These are phyloP conservation scores for Graphilbum sp. DNA, from an alignment of 2,329 filamentous ascomycete genomes.

Conservation along the genomic window DNA sequence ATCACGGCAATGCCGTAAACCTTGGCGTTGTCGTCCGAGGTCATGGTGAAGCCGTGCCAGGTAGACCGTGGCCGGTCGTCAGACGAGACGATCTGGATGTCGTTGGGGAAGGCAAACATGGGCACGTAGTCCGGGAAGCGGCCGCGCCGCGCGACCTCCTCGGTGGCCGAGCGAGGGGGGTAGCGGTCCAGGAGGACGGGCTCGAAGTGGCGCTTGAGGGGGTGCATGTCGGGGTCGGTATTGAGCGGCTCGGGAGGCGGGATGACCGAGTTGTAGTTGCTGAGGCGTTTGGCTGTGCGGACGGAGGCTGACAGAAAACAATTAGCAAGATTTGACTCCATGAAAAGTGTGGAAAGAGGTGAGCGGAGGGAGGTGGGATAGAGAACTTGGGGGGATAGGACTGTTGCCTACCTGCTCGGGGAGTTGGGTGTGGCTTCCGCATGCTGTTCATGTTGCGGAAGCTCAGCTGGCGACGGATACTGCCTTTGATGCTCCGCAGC, in stretches of 20 bases:
- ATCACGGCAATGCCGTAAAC: constrained; percentile 84
- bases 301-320: too few species aligned
- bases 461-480: constrained; percentile 81
- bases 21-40: constrained; percentile 77
- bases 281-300: constrained; percentile 74
- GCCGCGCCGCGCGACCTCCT: constrained; percentile 65
- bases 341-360: too few species aligned
- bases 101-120: constrained; percentile 98
- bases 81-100: constrained; percentile 90
- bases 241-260: constrained; percentile 84
- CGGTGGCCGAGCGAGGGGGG: constrained; percentile 64
- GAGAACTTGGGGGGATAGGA: background rate
- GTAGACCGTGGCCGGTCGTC: constrained; percentile 90
- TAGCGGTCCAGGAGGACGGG: constrained; percentile 93
- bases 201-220: constrained; percentile 83
- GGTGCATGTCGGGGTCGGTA: constrained; percentile 84
- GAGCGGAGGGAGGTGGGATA: background rate
- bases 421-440: constrained; percentile 66
- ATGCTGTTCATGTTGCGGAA: constrained; percentile 90
- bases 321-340: too few species aligned
- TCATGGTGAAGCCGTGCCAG: constrained; percentile 99
- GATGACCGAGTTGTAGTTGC: constrained; percentile 97
- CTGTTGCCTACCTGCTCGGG: constrained; percentile 48
- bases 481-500: constrained; percentile 52
- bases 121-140: constrained; percentile 94